Percentiles rank a stretch among this genome's conserved stretches.
Conservation (phyloP, 2,329 filamentous ascomycete genomes). For the Claviceps purpurea region DNA sequence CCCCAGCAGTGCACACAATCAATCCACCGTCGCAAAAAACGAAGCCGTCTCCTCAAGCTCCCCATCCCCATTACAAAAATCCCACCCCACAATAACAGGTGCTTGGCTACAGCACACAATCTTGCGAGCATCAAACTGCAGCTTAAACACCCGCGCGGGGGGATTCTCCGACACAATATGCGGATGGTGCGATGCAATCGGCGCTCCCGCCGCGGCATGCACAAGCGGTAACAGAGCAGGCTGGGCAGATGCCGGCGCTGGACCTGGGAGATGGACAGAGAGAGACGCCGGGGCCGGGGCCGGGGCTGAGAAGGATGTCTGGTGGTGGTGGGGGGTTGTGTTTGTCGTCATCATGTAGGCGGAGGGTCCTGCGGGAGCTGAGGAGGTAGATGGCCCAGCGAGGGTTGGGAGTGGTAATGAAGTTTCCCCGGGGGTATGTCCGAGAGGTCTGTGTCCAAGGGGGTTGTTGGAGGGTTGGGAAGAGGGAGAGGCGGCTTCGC, state of each 20-base stretch:
- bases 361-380: too few species aligned
- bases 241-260: constrained; percentile 8
- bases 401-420: not conserved
- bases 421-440: not conserved
- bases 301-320: not conserved
- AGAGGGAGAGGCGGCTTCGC: not conserved
- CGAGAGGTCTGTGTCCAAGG: not conserved
- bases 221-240: constrained; percentile 8
- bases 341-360: not conserved
- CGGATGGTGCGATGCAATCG: constrained; percentile 23
- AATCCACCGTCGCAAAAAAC: constrained; percentile 57
- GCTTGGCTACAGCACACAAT: constrained; percentile 94
- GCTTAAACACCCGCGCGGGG: constrained; percentile 69
- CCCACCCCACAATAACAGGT: constrained; percentile 87
- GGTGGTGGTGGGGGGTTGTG: not conserved
- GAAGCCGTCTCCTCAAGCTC: constrained; percentile 65
- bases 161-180: constrained; percentile 34
- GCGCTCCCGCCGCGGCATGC: not conserved
- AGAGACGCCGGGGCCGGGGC: constrained; percentile 2
- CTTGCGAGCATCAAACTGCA: constrained; percentile 86
- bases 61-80: constrained; percentile 79
- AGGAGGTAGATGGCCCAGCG: not conserved
- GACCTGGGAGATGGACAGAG: not conserved
- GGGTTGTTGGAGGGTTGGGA: not conserved
- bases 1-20: not conserved